These are phyloP conservation scores for Penicillium verrucosum DNA, from an alignment of 2,329 filamentous ascomycete species.

Conservation along the genomic window DNA sequence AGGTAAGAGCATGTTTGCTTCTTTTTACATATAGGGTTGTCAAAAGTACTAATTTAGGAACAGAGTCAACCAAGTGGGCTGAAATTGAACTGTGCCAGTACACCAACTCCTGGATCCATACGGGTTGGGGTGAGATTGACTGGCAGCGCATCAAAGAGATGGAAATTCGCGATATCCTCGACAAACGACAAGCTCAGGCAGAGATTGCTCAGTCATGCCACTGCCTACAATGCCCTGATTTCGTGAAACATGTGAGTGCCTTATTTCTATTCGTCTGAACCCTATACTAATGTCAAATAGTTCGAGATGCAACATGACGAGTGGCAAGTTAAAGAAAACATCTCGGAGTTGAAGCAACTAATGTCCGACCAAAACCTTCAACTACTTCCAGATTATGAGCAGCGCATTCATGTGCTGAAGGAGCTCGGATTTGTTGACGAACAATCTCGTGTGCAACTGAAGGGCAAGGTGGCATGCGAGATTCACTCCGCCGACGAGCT, in stretches of 20 bases:
- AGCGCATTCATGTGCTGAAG: conserved; percentile 85
- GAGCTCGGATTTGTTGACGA: conserved; percentile 91
- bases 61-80: conserved; percentile 56
- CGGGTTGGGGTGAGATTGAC: conserved; percentile 80
- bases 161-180: conserved; percentile 72
- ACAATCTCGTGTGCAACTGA: conserved; percentile 82
- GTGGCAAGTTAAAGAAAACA: conserved; percentile 94
- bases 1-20: conserved; percentile 32
- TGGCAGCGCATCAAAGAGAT: conserved; percentile 79
- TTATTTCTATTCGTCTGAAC: not conserved
- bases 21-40: conserved; percentile 1
- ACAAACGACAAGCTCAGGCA: conserved; percentile 65
- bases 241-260: conserved; percentile 77
- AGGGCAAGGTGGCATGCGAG: conserved; percentile 97
- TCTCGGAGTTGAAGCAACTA: conserved; percentile 77
- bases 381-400: conserved; percentile 92
- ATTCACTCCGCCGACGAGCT: conserved; percentile 96
- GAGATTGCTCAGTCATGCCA: conserved; percentile 61
- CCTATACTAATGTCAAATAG: conserved; percentile 42
- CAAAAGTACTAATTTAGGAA: conserved; percentile 9
- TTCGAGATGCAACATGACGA: conserved; percentile 96
- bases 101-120: conserved; percentile 69
- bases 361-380: conserved; percentile 97
- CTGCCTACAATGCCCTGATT: conserved; percentile 69
- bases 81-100: conserved; percentile 67